Evolutionary conservation across 805 yeast genomes (phyloP), one percentile per base, ranked within the genome.

Genomic region (Ogataea methylovora): DNA sequence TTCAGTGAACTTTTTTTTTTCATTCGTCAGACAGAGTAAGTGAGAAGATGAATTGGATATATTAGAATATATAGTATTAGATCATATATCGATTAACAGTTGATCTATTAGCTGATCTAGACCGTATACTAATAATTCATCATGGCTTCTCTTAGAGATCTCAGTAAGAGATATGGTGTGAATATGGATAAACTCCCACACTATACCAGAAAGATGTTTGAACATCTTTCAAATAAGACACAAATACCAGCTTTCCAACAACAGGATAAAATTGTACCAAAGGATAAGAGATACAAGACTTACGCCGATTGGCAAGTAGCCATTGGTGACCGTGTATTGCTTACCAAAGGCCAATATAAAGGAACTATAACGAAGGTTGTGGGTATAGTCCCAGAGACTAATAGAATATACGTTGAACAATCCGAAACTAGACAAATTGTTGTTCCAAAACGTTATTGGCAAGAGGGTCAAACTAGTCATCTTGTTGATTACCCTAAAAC

Each of bases 271-370:
- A 47, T 47, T 18, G 60, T 63, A 13, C 56, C 57, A 3, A 54
- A 52, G 28, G 49, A 52, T 11, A 52, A 57, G 28, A 42, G 51
- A 35, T 53, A 41, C 40, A 69, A 68, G 45, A 61, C 63, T 12
- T 62, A 72, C 23, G 64, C 65, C 39, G 69, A 80, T 30, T 70
- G 82, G 65, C 78, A 74, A 30, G 76, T 74, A 43, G 64, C 78
- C 30, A 76, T 74, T 16, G 94, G 94, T 15, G 95, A 85, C 58
- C 65, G 80, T 40, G 94, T 84, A 2, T 71, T 85, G 51, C 67
- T 86, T 18, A 64, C 75, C 19, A 69, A 68, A 33, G 97, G 97
- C 14, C 66, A 69, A 30, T 70, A 73, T 49, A 75, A 74, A 49
- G 95, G 95, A n/a, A 76, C 73, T 19, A 68, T 87, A 11, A 77